These are phyloP conservation scores for Paecilomyces niveus DNA, from an alignment of 2,329 filamentous ascomycete species.

Conservation along the genomic window DNA sequence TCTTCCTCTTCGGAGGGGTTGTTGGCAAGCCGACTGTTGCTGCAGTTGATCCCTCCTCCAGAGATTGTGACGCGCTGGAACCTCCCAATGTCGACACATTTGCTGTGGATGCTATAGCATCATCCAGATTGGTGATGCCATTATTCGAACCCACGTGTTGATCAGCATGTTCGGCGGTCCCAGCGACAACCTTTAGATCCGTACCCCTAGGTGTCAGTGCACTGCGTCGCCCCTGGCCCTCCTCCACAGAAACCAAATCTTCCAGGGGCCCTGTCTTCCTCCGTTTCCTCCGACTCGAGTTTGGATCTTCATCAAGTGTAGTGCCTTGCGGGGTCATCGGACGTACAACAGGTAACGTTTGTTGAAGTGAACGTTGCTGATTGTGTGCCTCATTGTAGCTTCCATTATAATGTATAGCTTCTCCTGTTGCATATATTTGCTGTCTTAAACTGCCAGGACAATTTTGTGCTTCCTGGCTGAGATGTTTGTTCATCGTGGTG, in stretches of 20 bases:
- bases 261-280: conserved; percentile 20
- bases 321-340: conserved; percentile 1
- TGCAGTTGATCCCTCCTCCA: background rate
- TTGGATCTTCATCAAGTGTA: conserved; percentile 24
- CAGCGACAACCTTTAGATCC: background rate
- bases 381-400: background rate
- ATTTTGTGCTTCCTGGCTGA: background rate
- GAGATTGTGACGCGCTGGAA: background rate
- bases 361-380: background rate
- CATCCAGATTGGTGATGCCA: background rate
- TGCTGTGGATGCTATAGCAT: background rate
- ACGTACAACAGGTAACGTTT: conserved; percentile 1
- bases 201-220: background rate
- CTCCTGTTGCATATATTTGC: background rate
- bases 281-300: conserved; percentile 27
- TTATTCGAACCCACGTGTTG: background rate
- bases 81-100: background rate
- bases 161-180: background rate
- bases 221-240: background rate
- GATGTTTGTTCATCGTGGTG: background rate
- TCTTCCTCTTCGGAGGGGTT: conserved; percentile 47
- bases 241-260: conserved; percentile 1
- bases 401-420: background rate
- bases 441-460: background rate
- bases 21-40: background rate